phyloP scores from a whole-genome alignment of 306 rosid genomes.

The Cyclanthera cordifolia region DNA sequence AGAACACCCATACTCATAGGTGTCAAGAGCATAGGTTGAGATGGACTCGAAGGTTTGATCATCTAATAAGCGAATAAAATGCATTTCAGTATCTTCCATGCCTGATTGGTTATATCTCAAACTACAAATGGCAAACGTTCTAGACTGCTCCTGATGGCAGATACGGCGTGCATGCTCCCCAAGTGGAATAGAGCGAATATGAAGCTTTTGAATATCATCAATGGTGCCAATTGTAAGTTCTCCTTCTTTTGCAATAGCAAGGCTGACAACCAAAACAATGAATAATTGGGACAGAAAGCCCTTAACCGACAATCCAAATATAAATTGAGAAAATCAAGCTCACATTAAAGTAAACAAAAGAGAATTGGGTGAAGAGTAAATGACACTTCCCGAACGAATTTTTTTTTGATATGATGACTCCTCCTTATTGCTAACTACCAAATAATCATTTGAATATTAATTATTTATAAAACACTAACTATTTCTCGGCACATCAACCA shows the following conservation, averaged over 20 bases:
- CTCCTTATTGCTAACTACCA: background rate
- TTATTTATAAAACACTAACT: background rate
- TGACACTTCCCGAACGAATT: background rate
- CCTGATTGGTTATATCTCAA: constrained; percentile 58
- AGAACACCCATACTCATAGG: constrained; percentile 78
- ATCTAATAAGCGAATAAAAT: constrained; percentile 80
- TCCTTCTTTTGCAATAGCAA: constrained; percentile 97
- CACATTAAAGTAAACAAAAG: background rate
- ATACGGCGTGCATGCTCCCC: constrained; percentile 94
- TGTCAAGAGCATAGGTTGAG: constrained; percentile 72
- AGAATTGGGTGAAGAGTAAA: background rate
- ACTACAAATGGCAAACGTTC: constrained; percentile 83
- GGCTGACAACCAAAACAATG: constrained; percentile 29
- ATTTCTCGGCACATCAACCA: background rate
- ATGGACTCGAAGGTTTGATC: constrained; percentile 89
- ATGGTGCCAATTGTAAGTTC: constrained; percentile 97
- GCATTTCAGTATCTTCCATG: constrained; percentile 77
- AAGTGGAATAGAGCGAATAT: constrained; percentile 84
- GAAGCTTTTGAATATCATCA: constrained; percentile 97
- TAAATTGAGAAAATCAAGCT: background rate
- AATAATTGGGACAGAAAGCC: background rate
- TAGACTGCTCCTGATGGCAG: constrained; percentile 96
- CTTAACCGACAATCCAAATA: background rate
- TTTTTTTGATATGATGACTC: background rate
- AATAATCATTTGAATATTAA: background rate